Evolutionary conservation across 495 filamentous ascomycete genomes (phyloP), one percentile per base, ranked within the genome.

Genomic region (Penicillium malachiteum): DNA sequence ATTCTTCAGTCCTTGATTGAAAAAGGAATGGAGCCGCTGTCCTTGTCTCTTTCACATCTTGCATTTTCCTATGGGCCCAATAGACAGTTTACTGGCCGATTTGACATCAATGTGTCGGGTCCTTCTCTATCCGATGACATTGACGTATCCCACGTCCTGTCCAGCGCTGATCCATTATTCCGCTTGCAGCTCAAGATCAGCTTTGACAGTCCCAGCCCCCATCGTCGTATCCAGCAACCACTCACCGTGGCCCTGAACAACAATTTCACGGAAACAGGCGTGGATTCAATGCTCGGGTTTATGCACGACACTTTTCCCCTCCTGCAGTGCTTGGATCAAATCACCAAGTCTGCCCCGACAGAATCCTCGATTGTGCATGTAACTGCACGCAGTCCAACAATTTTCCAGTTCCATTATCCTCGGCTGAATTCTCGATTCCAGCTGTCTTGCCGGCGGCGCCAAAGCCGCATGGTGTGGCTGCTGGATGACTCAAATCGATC

Each of bases 131-230:
- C 59, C 13, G 34, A 50, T n/a, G 48, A 62, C 30, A 12, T 67
- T 4, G 71, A 72, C 31, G 53, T 67, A n/a, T 14, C 49, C 7
- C 56, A 55, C 41, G 50, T 67, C 21, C 13, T 61, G 8, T 69
- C 62, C 34, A 66, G 62, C 35, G 41, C 55, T 9, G 58, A 68
- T 49, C 54, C 66, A 0, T 51, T 74, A n/a, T 76, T 71, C 57
- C 58, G 54, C 17, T 44, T 71, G 30, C 58, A 55, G 5, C 44
- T 79, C 18, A 62, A 58, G 21, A 67, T 82, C 38, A 63, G 54
- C 7, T 73, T 97, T 18, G 81, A 86, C 17, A 63, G 64, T 17
- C 75, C 76, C 12, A 96, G 91, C 57, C 92, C 92, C 0, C 92
- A 96, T 65, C 76, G 87, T 42, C 83, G 88, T 13, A 84, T 92